Conservation (phyloP, 129 eudicot species). For the Lonicera japonica region DNA sequence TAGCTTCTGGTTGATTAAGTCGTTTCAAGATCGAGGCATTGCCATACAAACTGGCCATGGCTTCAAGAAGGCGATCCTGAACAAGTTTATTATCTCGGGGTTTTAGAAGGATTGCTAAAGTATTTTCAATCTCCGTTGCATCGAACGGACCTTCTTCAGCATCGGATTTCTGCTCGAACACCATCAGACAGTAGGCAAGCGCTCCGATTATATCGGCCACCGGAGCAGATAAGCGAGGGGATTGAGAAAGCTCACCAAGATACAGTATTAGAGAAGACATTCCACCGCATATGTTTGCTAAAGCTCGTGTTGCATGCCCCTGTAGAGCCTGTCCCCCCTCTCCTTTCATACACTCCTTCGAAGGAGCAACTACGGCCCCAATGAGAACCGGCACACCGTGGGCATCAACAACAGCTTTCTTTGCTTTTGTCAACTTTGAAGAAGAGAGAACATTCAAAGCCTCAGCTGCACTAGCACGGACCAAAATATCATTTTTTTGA, state of each 20-base stretch:
- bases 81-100: constrained; percentile 55
- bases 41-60: constrained; percentile 72
- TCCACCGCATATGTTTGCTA: constrained; percentile 72
- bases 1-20: constrained; percentile 55
- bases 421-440: constrained; percentile 45
- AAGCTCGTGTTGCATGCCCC: constrained; percentile 50
- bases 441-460: constrained; percentile 68
- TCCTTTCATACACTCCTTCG: constrained; percentile 77
- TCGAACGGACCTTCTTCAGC: constrained; percentile 42
- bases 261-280: constrained; percentile 52
- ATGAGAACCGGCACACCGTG: constrained; percentile 57
- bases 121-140: constrained; percentile 43
- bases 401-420: constrained; percentile 47
- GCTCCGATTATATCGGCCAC: constrained; percentile 75
- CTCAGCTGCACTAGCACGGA: constrained; percentile 78
- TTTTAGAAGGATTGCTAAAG: constrained; percentile 49
- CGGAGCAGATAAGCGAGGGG: constrained; percentile 53
- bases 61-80: constrained; percentile 73
- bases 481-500: constrained; percentile 54
- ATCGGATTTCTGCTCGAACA: constrained; percentile 32
- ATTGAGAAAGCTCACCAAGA: constrained; percentile 62
- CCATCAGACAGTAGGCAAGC: constrained; percentile 68
- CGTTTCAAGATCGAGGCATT: constrained; percentile 34
- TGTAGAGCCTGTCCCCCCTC: constrained; percentile 66
- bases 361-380: constrained; percentile 73